A percentile compares a stretch with the other conserved stretches of the same genome.
Conservation (phyloP, 495 filamentous ascomycete genomes). For the Trypethelium eluteriae region DNA sequence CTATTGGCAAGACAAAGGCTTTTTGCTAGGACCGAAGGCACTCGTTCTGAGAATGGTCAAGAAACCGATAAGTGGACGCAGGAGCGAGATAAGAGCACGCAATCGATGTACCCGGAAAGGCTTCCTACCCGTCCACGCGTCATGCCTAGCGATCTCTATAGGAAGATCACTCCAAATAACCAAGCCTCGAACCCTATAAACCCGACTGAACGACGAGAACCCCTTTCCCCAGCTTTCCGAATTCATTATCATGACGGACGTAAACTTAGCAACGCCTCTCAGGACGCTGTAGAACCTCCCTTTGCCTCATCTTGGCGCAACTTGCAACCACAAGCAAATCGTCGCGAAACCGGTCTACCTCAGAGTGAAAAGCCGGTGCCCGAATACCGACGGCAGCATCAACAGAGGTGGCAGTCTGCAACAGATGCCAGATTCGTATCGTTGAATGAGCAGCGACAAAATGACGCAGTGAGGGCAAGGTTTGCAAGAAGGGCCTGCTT, state of each 20-base stretch:
- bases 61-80: neutral
- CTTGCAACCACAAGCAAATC: neutral
- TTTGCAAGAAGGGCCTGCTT: slow-evolving; percentile 15
- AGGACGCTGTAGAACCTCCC: neutral
- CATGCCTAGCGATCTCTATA: neutral
- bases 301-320: neutral
- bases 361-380: neutral
- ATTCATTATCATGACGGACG: neutral
- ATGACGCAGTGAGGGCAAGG: neutral
- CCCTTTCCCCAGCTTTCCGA: neutral
- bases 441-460: neutral
- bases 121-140: neutral
- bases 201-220: neutral
- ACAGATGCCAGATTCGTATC: neutral
- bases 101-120: neutral
- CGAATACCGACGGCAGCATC: neutral
- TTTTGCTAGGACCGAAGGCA: neutral
- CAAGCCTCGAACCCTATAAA: neutral
- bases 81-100: neutral
- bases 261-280: neutral
- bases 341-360: neutral
- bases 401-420: slow-evolving; percentile 6
- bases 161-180: neutral
- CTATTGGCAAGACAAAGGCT: neutral
- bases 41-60: neutral